Evolutionary conservation across 805 yeast species (phyloP).

Genomic region (Dipodascopsis uninucleata): DNA sequence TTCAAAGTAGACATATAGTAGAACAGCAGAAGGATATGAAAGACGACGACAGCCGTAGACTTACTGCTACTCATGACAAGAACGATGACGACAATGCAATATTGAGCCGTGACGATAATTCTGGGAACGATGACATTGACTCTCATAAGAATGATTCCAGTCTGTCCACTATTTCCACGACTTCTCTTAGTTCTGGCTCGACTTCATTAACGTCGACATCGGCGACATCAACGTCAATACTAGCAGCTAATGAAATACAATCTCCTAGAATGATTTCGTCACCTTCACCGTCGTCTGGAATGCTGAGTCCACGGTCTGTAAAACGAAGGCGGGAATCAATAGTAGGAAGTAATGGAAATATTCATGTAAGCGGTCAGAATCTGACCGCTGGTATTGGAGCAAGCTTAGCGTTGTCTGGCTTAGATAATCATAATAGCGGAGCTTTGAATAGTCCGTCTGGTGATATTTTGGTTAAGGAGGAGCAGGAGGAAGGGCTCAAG

Average conservation of each 20-base stretch:
- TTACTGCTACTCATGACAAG: neutral
- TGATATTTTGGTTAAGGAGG: too few relatives aligned
- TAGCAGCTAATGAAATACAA: neutral
- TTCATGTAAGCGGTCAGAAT: too few relatives aligned
- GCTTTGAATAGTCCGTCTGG: too few relatives aligned
- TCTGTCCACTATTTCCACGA: too few relatives aligned
- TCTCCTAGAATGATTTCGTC: constrained; percentile 13
- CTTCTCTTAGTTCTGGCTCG: too few relatives aligned
- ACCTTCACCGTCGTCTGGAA: constrained; percentile 4
- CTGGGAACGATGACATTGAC: constrained; percentile 1
- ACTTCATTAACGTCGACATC: neutral
- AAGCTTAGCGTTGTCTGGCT: too few relatives aligned
- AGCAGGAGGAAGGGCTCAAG: too few relatives aligned
- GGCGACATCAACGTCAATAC: constrained; percentile 1
- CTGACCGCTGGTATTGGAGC: too few relatives aligned
- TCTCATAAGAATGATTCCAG: too few relatives aligned
- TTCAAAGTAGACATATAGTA: neutral
- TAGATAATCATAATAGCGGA: too few relatives aligned
- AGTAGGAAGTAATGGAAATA: neutral
- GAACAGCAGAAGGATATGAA: neutral
- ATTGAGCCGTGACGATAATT: neutral
- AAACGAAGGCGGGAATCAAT: constrained; percentile 11
- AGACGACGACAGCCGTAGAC: neutral
- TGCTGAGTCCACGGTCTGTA: constrained; percentile 11
- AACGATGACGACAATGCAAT: neutral